Evolutionary conservation across 2,329 filamentous ascomycete genomes (phyloP).

Genomic region (Neopestalotiopsis clavispora): DNA sequence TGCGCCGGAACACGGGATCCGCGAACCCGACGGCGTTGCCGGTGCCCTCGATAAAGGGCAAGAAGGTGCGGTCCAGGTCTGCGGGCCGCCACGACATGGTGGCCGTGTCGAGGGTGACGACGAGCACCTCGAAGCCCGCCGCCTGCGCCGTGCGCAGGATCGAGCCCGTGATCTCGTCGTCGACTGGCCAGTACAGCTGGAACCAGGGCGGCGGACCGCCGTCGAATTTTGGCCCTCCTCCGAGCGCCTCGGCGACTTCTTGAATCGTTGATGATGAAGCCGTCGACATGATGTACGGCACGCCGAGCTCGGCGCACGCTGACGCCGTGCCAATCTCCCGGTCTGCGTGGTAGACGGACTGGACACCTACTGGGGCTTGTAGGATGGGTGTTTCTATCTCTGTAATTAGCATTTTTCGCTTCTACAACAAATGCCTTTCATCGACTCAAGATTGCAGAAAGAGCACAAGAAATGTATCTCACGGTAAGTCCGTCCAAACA

Average conservation of each 20-base stretch:
- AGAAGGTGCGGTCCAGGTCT: constrained; percentile 67
- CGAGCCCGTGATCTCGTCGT: constrained; percentile 68
- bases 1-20: constrained; percentile 68
- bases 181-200: constrained; percentile 76
- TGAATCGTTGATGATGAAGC: constrained; percentile 68
- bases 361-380: constrained; percentile 73
- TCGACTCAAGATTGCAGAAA: too few species aligned
- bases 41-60: constrained; percentile 63
- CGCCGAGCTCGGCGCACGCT: constrained; percentile 62
- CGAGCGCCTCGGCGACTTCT: constrained; percentile 65
- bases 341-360: constrained; percentile 69
- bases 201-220: constrained; percentile 62
- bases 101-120: constrained; percentile 77
- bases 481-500: constrained; percentile 58
- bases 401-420: not conserved
- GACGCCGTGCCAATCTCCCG: constrained; percentile 67
- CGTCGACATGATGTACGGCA: constrained; percentile 73
- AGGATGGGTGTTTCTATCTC: constrained; percentile 54
- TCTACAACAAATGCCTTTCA: not conserved
- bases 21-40: constrained; percentile 68
- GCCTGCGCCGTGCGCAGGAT: constrained; percentile 65
- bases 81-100: constrained; percentile 70
- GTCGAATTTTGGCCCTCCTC: constrained; percentile 41
- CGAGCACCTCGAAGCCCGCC: constrained; percentile 66
- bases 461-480: not conserved